phyloP scores from a whole-genome alignment of 2,329 filamentous ascomycete genomes.

The Pseudogymnoascus sp. region DNA sequence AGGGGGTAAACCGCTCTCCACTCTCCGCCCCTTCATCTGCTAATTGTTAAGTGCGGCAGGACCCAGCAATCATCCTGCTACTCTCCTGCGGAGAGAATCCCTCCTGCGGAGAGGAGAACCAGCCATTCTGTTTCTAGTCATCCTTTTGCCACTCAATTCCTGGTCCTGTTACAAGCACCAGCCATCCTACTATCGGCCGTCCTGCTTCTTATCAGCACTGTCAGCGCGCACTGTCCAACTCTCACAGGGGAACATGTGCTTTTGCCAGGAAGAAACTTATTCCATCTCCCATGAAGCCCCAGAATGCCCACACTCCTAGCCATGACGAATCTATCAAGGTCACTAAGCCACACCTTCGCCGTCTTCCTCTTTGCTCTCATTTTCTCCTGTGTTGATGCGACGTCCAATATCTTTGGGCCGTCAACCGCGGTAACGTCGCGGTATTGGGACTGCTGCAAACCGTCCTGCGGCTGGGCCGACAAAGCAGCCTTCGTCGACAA shows the following conservation, averaged over 20 bases:
- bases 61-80: not conserved
- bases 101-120: not conserved
- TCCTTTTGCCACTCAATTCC: not conserved
- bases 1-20: not conserved
- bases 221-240: slow-evolving; percentile 4
- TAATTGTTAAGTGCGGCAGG: not conserved
- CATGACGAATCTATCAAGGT: not conserved
- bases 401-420: not conserved
- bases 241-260: slow-evolving; percentile 6
- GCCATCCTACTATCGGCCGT: not conserved
- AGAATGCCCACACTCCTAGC: slow-evolving; percentile 4
- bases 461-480: slow-evolving; percentile 51
- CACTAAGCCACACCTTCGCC: not conserved
- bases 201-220: not conserved
- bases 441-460: slow-evolving; percentile 64
- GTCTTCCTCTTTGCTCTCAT: not conserved
- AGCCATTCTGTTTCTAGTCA: not conserved
- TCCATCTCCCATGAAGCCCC: slow-evolving; percentile 6
- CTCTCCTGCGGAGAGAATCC: not conserved
- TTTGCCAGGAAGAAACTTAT: slow-evolving; percentile 7
- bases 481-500: slow-evolving; percentile 42
- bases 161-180: not conserved
- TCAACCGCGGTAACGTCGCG: slow-evolving; percentile 26
- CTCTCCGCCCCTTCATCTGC: slow-evolving; percentile 2
- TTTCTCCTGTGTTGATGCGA: not conserved